Conservation (phyloP, 208 protist genomes). For the Polymyxa betae region DNA sequence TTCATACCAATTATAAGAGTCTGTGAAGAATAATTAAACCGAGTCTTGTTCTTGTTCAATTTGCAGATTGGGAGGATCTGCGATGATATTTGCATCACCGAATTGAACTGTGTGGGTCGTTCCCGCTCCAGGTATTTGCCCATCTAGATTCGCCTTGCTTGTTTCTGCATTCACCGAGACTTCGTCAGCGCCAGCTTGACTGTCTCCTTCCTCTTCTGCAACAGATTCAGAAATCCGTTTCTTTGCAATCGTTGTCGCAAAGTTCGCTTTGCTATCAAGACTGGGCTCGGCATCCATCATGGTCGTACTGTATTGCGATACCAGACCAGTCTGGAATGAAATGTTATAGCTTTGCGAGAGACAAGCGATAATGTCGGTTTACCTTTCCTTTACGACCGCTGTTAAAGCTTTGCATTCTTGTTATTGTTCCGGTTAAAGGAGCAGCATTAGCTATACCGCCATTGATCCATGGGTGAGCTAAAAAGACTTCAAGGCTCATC, state of each 20-base stretch:
- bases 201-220: too few relatives aligned
- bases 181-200: too few relatives aligned
- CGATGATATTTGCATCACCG: too few relatives aligned
- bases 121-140: too few relatives aligned
- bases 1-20: too few relatives aligned
- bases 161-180: too few relatives aligned
- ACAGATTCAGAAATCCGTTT: neutral
- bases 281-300: neutral
- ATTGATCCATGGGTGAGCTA: neutral
- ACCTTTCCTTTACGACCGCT: constrained; percentile 17
- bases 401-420: constrained; percentile 41
- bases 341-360: neutral
- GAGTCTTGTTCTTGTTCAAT: too few relatives aligned
- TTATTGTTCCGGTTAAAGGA: neutral
- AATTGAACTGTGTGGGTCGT: too few relatives aligned
- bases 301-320: neutral
- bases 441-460: neutral
- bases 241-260: neutral
- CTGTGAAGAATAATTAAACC: too few relatives aligned
- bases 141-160: too few relatives aligned
- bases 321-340: neutral
- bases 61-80: too few relatives aligned
- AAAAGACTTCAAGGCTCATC: neutral
- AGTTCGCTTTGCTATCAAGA: neutral
- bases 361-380: neutral